Percentiles rank a stretch among this genome's conserved stretches.
Evolutionary conservation across 441 rosid species (phyloP).

Genomic region (Eutrema salsugineum): DNA sequence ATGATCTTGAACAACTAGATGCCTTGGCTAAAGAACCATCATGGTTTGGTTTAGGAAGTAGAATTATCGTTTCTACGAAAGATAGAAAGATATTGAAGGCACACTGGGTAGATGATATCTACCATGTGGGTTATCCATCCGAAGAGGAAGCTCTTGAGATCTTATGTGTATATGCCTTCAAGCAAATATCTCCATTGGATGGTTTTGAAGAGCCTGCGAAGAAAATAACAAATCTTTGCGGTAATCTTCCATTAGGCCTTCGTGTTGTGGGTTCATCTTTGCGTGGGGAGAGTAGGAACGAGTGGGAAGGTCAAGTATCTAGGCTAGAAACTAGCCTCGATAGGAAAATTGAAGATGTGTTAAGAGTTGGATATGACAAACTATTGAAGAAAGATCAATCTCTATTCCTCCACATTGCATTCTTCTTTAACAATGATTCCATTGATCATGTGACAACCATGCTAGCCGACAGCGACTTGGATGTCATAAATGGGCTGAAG

Average conservation of each 20-base stretch:
- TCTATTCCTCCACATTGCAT: conserved; percentile 8
- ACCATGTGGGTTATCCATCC: background rate
- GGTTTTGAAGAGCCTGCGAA: background rate
- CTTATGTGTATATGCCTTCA: conserved; percentile 17
- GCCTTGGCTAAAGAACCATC: background rate
- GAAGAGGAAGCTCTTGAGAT: conserved; percentile 16
- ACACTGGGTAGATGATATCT: background rate
- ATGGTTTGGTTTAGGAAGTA: conserved; percentile 24
- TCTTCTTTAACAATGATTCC: background rate
- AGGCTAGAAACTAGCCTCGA: background rate
- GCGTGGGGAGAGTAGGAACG: background rate
- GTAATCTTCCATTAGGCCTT: conserved; percentile 27
- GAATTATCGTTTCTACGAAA: conserved; percentile 21
- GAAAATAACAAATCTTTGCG: background rate
- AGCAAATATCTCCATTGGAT: background rate
- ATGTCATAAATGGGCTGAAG: background rate
- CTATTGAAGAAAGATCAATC: background rate
- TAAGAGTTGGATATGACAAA: conserved; percentile 9
- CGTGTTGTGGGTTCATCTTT: conserved; percentile 24
- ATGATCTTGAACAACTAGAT: background rate
- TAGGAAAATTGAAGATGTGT: background rate
- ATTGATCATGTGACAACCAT: background rate
- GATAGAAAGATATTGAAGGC: background rate
- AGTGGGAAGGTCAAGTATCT: conserved; percentile 7
- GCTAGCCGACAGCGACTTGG: background rate